phyloP scores from a whole-genome alignment of 495 filamentous ascomycete genomes.

The Penicillium herquei region DNA sequence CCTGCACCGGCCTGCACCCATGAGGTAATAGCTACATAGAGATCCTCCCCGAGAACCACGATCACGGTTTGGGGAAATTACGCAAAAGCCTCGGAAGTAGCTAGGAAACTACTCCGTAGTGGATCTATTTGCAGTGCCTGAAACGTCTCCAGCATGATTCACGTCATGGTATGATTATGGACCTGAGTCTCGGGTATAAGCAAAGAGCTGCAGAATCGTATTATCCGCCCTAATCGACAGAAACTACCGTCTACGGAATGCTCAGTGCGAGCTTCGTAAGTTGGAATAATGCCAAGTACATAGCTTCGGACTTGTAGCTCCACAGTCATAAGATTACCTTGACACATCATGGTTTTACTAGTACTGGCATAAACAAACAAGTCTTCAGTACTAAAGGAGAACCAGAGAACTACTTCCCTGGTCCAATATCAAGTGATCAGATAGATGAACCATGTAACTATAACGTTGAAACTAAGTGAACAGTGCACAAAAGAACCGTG shows the following conservation, averaged over 20 bases:
- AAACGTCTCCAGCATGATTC: neutral
- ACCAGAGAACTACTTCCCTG: no score
- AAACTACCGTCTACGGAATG: no score
- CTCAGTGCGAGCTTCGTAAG: no score
- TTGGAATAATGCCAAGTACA: no score
- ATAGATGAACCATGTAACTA: neutral
- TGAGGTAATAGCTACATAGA: conserved; percentile 14
- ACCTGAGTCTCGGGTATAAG: neutral
- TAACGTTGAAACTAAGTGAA: neutral
- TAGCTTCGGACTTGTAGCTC: neutral
- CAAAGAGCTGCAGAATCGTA: neutral
- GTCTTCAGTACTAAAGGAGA: no score
- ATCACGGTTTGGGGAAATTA: no score
- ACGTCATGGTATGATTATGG: neutral
- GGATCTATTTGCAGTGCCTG: neutral
- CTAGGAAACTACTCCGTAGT: no score
- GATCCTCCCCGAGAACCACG: conserved; percentile 19
- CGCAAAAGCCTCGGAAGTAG: no score
- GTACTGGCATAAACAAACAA: neutral
- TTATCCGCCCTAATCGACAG: no score
- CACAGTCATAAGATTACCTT: conserved; percentile 6
- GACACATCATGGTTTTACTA: neutral
- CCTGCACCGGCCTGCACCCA: conserved; percentile 13
- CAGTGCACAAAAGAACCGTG: conserved; percentile 5
- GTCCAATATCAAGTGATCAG: conserved; percentile 6